Base-by-base conservation (phyloP, 345 rosid species). In the Cardiospermum halicacabum region DNA sequence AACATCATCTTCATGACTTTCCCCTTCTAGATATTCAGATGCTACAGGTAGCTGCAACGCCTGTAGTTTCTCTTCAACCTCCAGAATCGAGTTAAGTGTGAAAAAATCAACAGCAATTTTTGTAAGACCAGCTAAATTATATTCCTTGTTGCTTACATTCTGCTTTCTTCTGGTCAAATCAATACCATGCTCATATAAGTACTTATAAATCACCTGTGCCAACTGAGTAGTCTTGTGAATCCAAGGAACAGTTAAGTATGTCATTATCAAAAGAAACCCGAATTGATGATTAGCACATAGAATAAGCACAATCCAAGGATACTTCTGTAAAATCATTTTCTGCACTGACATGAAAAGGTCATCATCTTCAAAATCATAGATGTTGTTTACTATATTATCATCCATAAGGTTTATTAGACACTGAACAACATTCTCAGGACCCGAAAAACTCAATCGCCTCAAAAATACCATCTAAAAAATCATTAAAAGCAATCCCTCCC, bases 81-180 rank as follows among this genome's bases (percentile, higher is more conserved):
- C 42, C 47, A 68, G n/a, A 26, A 68, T 37, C 26, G 72, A 59
- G 16, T 37, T 55, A 12, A 68, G 58, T 25, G 53, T 51, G 9
- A 0, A 53, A 53, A 22, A 28, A 3, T 60, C 54, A 4, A 24
- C 28, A 16, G 53, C 60, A 39, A 68, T 26, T 6, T 27, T 59
- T 25, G 39, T 11, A 9, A 26, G 10, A 27, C 16, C 62, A 0
- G 9, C 19, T 10, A 9, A 8, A 16, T 16, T 51, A 19, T 34
- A 59, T 39, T 27, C 58, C 58, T 37, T 50, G 3, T 19, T 27
- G 11, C 56, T 19, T 51, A 43, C 3, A 30, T 58, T 18, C 32
- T 36, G 25, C 25, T 24, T 24, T 60, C 61, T 34, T 25, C 2
- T 51, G 24, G 57, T 18, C 56, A 60, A 60, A 19, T n/a, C 24